Base-by-base conservation (phyloP, 2,329 filamentous ascomycete species). In the Onygenales sp. region DNA sequence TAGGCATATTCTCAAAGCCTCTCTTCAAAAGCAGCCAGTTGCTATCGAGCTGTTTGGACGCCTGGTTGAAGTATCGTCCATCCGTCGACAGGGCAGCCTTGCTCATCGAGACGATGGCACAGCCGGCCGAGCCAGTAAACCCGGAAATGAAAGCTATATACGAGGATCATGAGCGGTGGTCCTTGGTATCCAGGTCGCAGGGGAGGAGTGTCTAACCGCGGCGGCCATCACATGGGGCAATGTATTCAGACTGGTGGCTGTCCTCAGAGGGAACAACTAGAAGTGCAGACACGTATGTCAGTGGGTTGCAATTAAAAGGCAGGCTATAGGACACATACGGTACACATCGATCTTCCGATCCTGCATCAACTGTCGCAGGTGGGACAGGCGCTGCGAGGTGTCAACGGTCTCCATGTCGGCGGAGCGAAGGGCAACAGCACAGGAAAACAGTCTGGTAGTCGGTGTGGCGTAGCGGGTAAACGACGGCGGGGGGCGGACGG, bases 11-110 rank as follows among this genome's bases (percentile, higher is more conserved):
- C 65, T 93, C 88, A 47, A 95, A 77, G 5, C 93, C 93, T 64
- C 95, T 89, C 75, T 96, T 98, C 57, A 98, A 76, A 42, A 98
- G 77, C 49, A 81, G 76, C 93, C 93, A 98, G 70, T 97, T 97
- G 63, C 72, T 74, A 68, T 97, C 93, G 33, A 98, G 81, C 70
- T 98, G 89, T 63, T 91, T 88, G 57, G 84, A 77, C 31, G 93
- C 93, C 71, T 98, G 93, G 73, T 95, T 97, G 78, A 97, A 98
- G 72, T 98, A 98, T 59, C 93, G 85, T 33, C 93, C 93, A 68
- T 98, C 93, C 33, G 93, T 98, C 10, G 93, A 89, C 54, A 98
- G 75, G 11, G 89, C 88, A 13, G 93, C 93, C 70, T 91, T 91
- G 50, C 89, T 85, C 49, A 82, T 80, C 2, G 91, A 93, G 53